phyloP scores from a whole-genome alignment of 257 asterid species.

The Capsicum rhomboideum region DNA sequence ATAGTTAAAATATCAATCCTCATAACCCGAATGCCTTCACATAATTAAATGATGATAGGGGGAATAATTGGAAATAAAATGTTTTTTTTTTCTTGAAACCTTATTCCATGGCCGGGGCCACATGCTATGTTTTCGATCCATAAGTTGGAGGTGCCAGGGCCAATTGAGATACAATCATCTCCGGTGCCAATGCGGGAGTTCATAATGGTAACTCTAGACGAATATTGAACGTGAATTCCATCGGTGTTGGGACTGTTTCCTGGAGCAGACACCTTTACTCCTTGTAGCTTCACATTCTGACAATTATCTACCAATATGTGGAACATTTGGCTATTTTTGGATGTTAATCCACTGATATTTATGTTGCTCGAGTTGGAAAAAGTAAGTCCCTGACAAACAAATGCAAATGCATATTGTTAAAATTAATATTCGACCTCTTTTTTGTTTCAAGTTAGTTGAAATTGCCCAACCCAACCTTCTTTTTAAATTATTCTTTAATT shows the following conservation, averaged over 20 bases:
- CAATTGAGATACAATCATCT: conserved; percentile 1
- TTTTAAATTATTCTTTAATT: neutral
- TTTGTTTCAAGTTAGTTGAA: too few species aligned
- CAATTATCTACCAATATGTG: neutral
- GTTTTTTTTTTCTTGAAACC: neutral
- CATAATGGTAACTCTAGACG: neutral
- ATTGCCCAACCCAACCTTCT: too few species aligned
- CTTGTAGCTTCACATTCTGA: neutral
- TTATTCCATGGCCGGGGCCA: conserved; percentile 1
- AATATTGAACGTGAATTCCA: neutral
- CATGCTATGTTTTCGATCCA: conserved; percentile 1
- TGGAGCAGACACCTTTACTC: neutral
- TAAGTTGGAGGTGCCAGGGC: neutral
- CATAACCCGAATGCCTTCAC: neutral
- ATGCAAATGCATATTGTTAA: neutral
- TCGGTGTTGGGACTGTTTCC: conserved; percentile 2
- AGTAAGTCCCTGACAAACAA: neutral
- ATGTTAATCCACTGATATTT: neutral
- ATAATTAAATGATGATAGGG: neutral
- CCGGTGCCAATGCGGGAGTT: neutral
- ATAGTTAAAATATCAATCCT: too few species aligned
- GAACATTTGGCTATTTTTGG: neutral
- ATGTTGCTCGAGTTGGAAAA: conserved; percentile 2
- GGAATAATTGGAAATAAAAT: neutral
- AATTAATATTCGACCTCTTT: neutral